phyloP scores from a whole-genome alignment of 2,329 filamentous ascomycete species.

The Polychaeton citri region DNA sequence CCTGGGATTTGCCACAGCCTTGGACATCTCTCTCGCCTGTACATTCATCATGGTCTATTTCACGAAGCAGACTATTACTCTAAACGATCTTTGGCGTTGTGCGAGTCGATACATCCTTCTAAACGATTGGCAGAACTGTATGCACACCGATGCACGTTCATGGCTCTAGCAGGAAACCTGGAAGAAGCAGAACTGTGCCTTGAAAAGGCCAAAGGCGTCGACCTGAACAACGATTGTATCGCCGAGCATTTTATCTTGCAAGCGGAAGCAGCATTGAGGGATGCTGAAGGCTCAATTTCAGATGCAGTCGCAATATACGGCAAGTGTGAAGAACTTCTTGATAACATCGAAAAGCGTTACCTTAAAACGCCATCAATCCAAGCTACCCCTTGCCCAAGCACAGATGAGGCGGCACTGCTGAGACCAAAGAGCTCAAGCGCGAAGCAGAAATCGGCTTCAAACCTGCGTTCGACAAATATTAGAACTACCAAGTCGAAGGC shows the following conservation, averaged over 20 bases:
- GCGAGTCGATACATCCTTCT: conserved; percentile 27
- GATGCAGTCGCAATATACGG: neutral
- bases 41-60: conserved; percentile 72
- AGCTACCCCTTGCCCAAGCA: too few relatives aligned
- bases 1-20: conserved; percentile 59
- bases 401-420: too few relatives aligned
- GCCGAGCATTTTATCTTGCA: neutral
- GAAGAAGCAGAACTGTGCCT: conserved; percentile 19
- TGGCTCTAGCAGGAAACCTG: conserved; percentile 11
- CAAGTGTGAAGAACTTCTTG: neutral
- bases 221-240: neutral
- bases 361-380: too few relatives aligned
- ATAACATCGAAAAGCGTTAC: too few relatives aligned
- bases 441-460: too few relatives aligned
- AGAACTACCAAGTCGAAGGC: too few relatives aligned
- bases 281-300: neutral
- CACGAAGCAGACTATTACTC: conserved; percentile 81
- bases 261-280: neutral
- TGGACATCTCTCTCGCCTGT: conserved; percentile 61
- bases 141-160: conserved; percentile 11
- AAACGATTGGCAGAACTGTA: conserved; percentile 6
- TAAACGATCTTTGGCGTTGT: conserved; percentile 69
- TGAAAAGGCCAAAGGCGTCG: neutral
- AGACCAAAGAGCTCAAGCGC: too few relatives aligned
- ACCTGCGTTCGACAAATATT: too few relatives aligned